Evolutionary conservation across 257 asterid species (phyloP).

Genomic region (Eucommia ulmoides): DNA sequence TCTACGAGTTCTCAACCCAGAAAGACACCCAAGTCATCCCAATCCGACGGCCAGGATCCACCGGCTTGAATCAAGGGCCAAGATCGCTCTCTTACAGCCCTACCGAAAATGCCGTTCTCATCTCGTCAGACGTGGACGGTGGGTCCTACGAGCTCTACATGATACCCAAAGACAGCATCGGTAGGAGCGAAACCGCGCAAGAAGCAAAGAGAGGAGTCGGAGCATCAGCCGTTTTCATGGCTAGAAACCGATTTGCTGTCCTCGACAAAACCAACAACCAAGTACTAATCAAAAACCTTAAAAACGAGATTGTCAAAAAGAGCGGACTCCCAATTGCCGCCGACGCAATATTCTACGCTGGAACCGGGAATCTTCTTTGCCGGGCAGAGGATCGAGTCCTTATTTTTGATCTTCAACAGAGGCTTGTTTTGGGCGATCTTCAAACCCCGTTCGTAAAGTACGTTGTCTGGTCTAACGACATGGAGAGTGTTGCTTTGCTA

Average conservation of each 20-base stretch:
- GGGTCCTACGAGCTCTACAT: slow-evolving; percentile 88
- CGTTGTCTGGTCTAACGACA: slow-evolving; percentile 92
- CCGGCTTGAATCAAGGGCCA: slow-evolving; percentile 74
- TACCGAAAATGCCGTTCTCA: slow-evolving; percentile 77
- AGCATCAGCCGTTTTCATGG: slow-evolving; percentile 83
- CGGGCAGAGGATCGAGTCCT: slow-evolving; percentile 94
- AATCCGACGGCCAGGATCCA: slow-evolving; percentile 88
- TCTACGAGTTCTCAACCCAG: slow-evolving; percentile 77
- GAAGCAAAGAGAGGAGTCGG: slow-evolving; percentile 90
- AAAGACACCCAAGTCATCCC: slow-evolving; percentile 83
- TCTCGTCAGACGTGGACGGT: slow-evolving; percentile 84
- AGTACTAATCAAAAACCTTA: slow-evolving; percentile 67
- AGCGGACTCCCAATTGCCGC: slow-evolving; percentile 62
- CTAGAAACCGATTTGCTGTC: slow-evolving; percentile 93
- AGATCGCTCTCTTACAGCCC: slow-evolving; percentile 88
- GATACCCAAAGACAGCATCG: slow-evolving; percentile 69
- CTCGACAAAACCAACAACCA: slow-evolving; percentile 83
- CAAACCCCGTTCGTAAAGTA: slow-evolving; percentile 74
- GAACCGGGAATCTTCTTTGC: slow-evolving; percentile 88
- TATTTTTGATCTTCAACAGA: slow-evolving; percentile 87
- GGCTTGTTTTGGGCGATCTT: slow-evolving; percentile 72
- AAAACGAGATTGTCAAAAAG: slow-evolving; percentile 76
- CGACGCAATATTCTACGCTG: slow-evolving; percentile 92
- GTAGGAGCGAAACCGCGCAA: slow-evolving; percentile 73
- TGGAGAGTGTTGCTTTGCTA: slow-evolving; percentile 88